Base-by-base conservation (phyloP, 805 yeast species). In the Grigorovia humatica region DNA sequence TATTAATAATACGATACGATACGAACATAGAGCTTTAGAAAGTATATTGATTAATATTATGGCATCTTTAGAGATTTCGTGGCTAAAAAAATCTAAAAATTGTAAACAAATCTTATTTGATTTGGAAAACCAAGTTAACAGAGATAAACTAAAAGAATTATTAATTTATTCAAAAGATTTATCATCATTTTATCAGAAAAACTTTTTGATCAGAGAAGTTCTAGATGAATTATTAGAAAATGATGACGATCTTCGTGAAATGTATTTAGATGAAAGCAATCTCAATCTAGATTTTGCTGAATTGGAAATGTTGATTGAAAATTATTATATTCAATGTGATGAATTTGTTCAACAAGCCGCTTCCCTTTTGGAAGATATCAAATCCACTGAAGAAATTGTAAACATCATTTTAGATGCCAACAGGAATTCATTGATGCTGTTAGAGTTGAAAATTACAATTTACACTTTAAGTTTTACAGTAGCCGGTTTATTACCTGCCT, bases 271-370 rank as follows among this genome's bases (percentile, higher is more conserved):
- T 0, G 80, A 75, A 20, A 41, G 40, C 23, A 32, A 30, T 6
- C 4, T 45, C 4, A 20, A 38, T 11, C 11, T 32, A 32, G 79
- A 78, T 61, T 77, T 74, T 55, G 86, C 83, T 9, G 96, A 90
- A 59, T 76, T 88, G 19, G 97, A 90, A 66, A 84, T 89, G 83
- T 73, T 90, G 48, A 65, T 90, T 19, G 97, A 90, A 63, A 80
- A 96, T 0, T 90, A 90, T 68, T 89, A 87, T 67, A 84, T 85
- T 53, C 96, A 89, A 59, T 84, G 91, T 63, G 96, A 90, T 63
- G 97, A 90, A 70, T 82, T 85, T 58, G 96, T 89, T 7, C 97
- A 90, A 66, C 91, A 86, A 59, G 83, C 95, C 0, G 95, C 87
- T 45, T 83, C 91, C 4, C 70, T 89, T 51, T 79, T 86, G 19